phyloP scores from a whole-genome alignment of 1,139 yeast species.

The Yamadazyma jaroonii region DNA sequence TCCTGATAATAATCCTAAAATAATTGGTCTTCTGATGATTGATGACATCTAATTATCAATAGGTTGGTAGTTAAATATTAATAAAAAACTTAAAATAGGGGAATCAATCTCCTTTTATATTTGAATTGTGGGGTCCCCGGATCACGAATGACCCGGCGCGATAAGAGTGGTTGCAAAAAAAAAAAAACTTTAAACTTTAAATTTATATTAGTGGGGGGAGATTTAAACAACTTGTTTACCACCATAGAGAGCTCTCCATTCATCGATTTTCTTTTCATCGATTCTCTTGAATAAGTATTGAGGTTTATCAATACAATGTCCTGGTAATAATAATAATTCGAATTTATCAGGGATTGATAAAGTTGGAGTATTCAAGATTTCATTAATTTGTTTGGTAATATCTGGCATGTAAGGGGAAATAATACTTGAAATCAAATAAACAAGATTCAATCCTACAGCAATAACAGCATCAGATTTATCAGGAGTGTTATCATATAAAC shows the following conservation, averaged over 20 bases:
- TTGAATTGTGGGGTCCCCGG: constrained; percentile 3
- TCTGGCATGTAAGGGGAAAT: constrained; percentile 91
- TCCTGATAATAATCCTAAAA: constrained; percentile 19
- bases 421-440: constrained; percentile 77
- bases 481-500: constrained; percentile 72
- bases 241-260: constrained; percentile 85
- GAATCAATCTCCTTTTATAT: constrained; percentile 5
- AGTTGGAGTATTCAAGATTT: constrained; percentile 80
- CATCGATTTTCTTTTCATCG: constrained; percentile 82
- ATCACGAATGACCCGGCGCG: background rate
- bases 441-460: constrained; percentile 84
- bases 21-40: constrained; percentile 1
- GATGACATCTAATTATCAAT: background rate
- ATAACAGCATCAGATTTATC: constrained; percentile 88
- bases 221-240: constrained; percentile 47
- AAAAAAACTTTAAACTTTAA: background rate
- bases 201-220: background rate
- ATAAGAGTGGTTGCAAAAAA: background rate
- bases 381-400: constrained; percentile 63
- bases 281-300: constrained; percentile 89
- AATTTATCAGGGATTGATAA: constrained; percentile 77
- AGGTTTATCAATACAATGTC: constrained; percentile 89
- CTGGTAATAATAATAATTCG: constrained; percentile 63
- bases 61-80: background rate
- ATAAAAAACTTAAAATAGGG: background rate